Evolutionary conservation across 2,329 filamentous ascomycete species (phyloP).

Genomic region (Calonectria montana): DNA sequence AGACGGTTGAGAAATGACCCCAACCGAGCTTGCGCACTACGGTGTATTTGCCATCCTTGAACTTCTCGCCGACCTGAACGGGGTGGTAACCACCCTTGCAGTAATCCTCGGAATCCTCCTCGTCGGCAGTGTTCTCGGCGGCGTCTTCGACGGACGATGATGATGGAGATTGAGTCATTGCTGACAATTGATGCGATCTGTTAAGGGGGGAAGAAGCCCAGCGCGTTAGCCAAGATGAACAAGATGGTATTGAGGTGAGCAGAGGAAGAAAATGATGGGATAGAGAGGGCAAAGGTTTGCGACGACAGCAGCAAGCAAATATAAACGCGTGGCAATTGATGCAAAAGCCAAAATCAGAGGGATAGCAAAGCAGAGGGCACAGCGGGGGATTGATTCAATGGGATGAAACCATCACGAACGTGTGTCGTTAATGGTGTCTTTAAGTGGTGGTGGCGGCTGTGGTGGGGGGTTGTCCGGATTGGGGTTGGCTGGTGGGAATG

Average conservation of each 20-base stretch:
- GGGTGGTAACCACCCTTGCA: constrained; percentile 99
- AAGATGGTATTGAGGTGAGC: constrained; percentile 9
- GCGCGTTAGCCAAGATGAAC: constrained; percentile 27
- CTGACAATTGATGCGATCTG: constrained; percentile 67
- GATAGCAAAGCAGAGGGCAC: constrained; percentile 2
- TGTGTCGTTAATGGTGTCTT: constrained; percentile 18
- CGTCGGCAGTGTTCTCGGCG: constrained; percentile 93
- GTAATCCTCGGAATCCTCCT: constrained; percentile 99
- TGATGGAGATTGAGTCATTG: constrained; percentile 78
- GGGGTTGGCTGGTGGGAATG: constrained; percentile 42
- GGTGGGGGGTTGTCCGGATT: constrained; percentile 45
- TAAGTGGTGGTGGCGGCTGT: constrained; percentile 35
- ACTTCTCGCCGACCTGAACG: constrained; percentile 92
- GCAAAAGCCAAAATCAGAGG: background rate
- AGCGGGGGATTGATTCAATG: constrained; percentile 20
- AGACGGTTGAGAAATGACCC: constrained; percentile 99
- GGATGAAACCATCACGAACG: constrained; percentile 26
- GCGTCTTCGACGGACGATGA: constrained; percentile 85
- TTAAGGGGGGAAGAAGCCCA: constrained; percentile 19
- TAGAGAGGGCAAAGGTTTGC: background rate
- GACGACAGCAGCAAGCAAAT: background rate
- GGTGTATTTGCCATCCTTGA: constrained; percentile 97
- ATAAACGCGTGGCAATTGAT: background rate
- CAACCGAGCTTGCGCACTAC: constrained; percentile 96
- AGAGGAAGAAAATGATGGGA: background rate